Conservation (phyloP, 2,329 filamentous ascomycete genomes). For the Aureobasidium sp. region DNA sequence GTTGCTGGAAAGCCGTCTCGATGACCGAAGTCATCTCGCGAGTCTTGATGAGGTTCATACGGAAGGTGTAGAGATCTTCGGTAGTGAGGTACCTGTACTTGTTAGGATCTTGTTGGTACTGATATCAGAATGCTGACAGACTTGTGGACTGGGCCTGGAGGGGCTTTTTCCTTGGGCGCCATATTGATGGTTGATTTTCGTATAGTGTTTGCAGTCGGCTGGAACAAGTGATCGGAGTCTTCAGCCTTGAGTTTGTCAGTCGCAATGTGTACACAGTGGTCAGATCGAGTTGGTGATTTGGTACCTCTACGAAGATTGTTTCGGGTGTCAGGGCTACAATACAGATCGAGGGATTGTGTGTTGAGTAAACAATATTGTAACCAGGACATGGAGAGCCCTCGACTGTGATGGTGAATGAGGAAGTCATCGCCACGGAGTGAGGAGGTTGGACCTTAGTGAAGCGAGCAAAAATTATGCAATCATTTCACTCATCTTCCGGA, state of each 20-base stretch:
- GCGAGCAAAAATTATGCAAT: not conserved
- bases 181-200: not conserved
- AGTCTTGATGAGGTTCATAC: not conserved
- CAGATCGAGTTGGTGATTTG: not conserved
- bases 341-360: not conserved
- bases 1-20: not conserved
- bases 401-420: not conserved
- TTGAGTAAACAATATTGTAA: not conserved
- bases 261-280: not conserved
- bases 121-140: not conserved
- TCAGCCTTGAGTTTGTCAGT: not conserved
- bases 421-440: not conserved
- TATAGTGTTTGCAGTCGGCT: not conserved
- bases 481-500: not conserved
- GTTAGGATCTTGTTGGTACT: not conserved
- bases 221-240: no score
- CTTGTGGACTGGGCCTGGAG: not conserved
- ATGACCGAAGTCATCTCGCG: not conserved
- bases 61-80: not conserved
- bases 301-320: not conserved
- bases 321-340: not conserved
- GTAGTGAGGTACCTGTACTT: not conserved
- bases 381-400: no score
- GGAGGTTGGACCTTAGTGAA: not conserved
- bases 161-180: not conserved